Evolutionary conservation across 306 rosid species (phyloP), one percentile per base, ranked within the genome.

Genomic region (Sophora flavescens): DNA sequence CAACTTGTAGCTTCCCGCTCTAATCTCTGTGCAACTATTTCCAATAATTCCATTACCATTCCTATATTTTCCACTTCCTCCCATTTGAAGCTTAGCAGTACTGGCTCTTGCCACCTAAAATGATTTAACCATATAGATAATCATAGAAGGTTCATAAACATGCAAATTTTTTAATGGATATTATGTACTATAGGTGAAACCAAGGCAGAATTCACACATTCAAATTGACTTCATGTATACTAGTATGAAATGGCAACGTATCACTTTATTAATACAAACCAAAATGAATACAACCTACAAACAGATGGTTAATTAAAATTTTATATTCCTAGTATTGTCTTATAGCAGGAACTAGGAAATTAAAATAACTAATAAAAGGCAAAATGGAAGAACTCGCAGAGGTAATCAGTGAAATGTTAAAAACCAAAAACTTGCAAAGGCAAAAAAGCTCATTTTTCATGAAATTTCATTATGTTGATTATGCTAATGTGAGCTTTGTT

Each of bases 71-170:
- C 44, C 76, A 72, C 42, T 72, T 76, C 85, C 87, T 80, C 75
- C 64, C 2, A 63, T 82, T 64, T 72, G 69, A 57, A 91, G 81
- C 70, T 87, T 89, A 47, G 90, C 85, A 16, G 83, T 71, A n/a
- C n/a, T n/a, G 77, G 87, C 70, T 71, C 64, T 88, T n/a, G 88
- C 83, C 2, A 92, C 93, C 93, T 91, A 83, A 69, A 79, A 60
- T 54, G n/a, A n/a, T n/a, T n/a, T 76, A 81, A 79, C 15, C 66
- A 69, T 66, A 79, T 30, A 67, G 62, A 65, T 62, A 30, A 72
- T 81, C 59, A 44, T 18, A n/a, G 44, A 67, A 50, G 74, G 11
- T 70, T 70, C 77, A 9, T 41, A 12, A 8, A 4, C 72, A 41
- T 62, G 10, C 51, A 78, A 35, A 39, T 16, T 57, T 42, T 56